These are phyloP conservation scores for Areca catechu DNA, from an alignment of 176 grass and related monocot species.

Conservation along the genomic window DNA sequence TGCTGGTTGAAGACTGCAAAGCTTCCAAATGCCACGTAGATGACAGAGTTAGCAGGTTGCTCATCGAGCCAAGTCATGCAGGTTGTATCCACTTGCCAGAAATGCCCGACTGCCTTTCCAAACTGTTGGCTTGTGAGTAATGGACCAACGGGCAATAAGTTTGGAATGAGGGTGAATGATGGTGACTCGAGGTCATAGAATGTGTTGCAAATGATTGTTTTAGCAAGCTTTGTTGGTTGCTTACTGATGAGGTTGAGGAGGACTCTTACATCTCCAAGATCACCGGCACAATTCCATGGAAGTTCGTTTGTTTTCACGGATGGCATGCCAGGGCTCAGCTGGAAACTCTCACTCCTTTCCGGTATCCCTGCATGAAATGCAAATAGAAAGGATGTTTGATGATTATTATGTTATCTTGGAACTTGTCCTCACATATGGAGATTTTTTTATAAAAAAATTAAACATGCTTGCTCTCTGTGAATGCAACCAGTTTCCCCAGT, in stretches of 20 bases:
- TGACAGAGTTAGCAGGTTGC: slow-evolving; percentile 25
- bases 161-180: slow-evolving; percentile 1
- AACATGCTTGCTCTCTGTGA: no score
- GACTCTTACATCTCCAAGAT: neutral
- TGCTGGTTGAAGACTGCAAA: slow-evolving; percentile 14
- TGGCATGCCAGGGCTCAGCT: slow-evolving; percentile 6
- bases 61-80: slow-evolving; percentile 43
- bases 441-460: no score
- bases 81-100: slow-evolving; percentile 21
- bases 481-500: no score
- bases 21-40: slow-evolving; percentile 50
- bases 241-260: neutral
- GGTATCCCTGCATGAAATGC: neutral
- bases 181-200: slow-evolving; percentile 28
- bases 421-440: no score
- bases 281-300: neutral
- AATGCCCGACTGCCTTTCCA: slow-evolving; percentile 7
- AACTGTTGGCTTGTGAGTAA: slow-evolving; percentile 26
- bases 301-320: neutral
- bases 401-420: no score
- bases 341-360: neutral
- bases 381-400: no score
- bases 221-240: neutral
- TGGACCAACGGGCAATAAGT: slow-evolving; percentile 26
- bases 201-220: slow-evolving; percentile 40